Conservation (phyloP, 306 rosid genomes). For the Canavalia gladiata region DNA sequence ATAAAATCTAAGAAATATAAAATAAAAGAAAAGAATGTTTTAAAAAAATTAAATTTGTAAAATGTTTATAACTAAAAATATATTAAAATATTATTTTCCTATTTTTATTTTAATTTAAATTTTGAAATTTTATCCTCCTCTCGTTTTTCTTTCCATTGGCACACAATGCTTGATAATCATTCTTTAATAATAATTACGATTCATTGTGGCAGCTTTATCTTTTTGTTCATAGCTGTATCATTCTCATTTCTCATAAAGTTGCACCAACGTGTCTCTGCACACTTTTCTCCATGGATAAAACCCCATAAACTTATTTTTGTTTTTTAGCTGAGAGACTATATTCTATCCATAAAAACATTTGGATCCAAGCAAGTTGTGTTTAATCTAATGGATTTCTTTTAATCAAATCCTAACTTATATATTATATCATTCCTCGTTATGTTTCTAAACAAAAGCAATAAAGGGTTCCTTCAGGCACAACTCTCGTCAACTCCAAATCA, state of each 20-base stretch:
- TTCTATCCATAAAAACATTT: background rate
- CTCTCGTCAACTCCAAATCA: background rate
- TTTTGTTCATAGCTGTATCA: conserved; percentile 34
- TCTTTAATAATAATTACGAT: conserved; percentile 26
- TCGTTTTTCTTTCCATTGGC: background rate
- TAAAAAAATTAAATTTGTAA: no score
- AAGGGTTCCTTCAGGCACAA: conserved; percentile 4
- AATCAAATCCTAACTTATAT: background rate
- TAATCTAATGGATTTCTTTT: no score
- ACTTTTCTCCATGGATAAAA: background rate
- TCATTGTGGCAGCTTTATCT: conserved; percentile 17
- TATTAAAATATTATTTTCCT: no score
- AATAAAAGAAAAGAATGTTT: no score
- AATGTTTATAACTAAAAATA: no score
- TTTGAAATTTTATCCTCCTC: no score
- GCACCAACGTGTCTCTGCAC: conserved; percentile 17
- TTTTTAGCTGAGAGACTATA: background rate
- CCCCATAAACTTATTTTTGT: conserved; percentile 1
- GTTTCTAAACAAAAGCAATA: background rate
- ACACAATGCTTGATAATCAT: conserved; percentile 12
- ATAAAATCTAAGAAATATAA: no score
- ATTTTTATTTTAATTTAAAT: no score
- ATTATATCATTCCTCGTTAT: background rate
- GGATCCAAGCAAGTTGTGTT: background rate
- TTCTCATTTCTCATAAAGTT: conserved; percentile 25